phyloP scores from a whole-genome alignment of 2,329 filamentous ascomycete genomes.

The Pseudogymnoascus sp. region DNA sequence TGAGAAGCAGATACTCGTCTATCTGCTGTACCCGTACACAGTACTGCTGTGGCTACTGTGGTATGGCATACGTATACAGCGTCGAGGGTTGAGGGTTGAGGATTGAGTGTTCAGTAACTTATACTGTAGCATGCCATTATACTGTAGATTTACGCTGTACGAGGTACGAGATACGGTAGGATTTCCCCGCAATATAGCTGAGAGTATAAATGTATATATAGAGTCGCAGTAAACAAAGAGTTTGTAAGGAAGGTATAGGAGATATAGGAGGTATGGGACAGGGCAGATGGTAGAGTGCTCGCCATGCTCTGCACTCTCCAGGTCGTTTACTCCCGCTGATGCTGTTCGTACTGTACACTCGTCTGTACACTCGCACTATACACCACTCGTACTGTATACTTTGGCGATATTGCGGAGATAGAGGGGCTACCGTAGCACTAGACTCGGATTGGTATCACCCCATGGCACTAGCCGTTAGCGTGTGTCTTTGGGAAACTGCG shows the following conservation, averaged over 20 bases:
- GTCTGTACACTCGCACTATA: too few relatives aligned
- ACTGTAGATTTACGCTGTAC: not conserved
- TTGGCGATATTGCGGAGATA: not conserved
- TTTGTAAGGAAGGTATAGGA: too few relatives aligned
- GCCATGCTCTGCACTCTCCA: too few relatives aligned
- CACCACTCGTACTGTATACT: not conserved
- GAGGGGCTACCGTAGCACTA: slow-evolving; percentile 7
- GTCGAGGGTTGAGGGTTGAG: too few relatives aligned
- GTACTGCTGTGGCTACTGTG: not conserved
- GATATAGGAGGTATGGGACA: too few relatives aligned
- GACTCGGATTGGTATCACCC: not conserved
- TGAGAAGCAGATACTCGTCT: not conserved
- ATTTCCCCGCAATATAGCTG: too few relatives aligned
- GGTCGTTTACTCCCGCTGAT: not conserved
- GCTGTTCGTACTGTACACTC: not conserved
- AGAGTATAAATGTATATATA: too few relatives aligned
- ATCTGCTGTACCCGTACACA: not conserved
- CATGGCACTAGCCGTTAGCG: slow-evolving; percentile 1
- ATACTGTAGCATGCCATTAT: not conserved
- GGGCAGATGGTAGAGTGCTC: too few relatives aligned
- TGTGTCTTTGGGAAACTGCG: slow-evolving; percentile 7
- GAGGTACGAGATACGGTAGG: not conserved
- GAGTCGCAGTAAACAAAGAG: too few relatives aligned
- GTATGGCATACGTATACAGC: too few relatives aligned
- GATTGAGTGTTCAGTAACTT: not conserved